Base-by-base conservation (phyloP, 1,284 basidiomycete genomes). In the Vanrija pseudolonga region DNA sequence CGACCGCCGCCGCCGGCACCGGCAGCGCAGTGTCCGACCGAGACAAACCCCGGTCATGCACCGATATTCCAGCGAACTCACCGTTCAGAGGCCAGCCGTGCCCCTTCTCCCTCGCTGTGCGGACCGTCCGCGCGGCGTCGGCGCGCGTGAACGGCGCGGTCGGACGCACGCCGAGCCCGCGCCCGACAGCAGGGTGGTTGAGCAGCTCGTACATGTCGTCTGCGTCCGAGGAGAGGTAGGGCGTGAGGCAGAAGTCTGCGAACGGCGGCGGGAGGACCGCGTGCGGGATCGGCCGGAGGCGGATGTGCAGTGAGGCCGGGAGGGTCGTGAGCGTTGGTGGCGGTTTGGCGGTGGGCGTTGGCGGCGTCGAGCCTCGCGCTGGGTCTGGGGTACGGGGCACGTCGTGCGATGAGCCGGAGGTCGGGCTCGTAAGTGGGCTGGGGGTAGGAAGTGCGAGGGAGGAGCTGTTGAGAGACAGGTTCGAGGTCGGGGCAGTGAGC, bases 221-320 rank as follows among this genome's bases (percentile, higher is more conserved):
- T 19, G 43, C 43, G 24, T 45, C 43, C 20, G 43, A 23, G 3
- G 26, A 15, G 22, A 45, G 37, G 24, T 40, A 50, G 7, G 28
- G 37, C 17, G 47, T 50, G n/a, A 50, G 39, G 23, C 47, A 50
- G 37, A 40, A 50, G 14, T 50, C 20, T 5, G 38, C 15, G 39
- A 22, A 40, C n/a, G 47, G 47, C 5, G 39, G 7, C 3, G 47
- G 47, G 38, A 50, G 47, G 37, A 40, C 15, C 4, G 39, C 39
- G 17, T 50, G 47, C 5, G 28, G 32, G n/a, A 50, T 41, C n/a
- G 36, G 39, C 12, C 37, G 20, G 20, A 18, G 7, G 8, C 20
- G 20, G 43, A 45, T 26, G 20, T 15, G 20, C 7, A 45, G 32
- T 1, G 32, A 14, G 32, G 32, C 12, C 7, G 32, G 32, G 32